phyloP scores from a whole-genome alignment of 2,329 filamentous ascomycete genomes.

The Aspergillus transmontanensis region DNA sequence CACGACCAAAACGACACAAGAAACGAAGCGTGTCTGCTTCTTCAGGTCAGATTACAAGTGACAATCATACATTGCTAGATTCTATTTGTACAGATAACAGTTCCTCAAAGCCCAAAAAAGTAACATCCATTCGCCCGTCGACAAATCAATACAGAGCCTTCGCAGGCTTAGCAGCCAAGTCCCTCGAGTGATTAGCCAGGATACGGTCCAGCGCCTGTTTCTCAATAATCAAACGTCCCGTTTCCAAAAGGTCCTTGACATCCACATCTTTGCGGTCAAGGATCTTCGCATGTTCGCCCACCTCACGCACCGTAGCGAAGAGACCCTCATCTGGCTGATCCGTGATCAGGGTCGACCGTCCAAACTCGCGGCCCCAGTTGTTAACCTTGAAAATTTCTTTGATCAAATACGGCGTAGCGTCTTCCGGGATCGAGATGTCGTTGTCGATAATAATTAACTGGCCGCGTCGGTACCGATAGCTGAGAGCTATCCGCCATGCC shows the following conservation, averaged over 20 bases:
- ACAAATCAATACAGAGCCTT: slow-evolving; percentile 36
- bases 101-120: neutral
- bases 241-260: slow-evolving; percentile 90
- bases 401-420: slow-evolving; percentile 58
- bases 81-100: slow-evolving; percentile 37
- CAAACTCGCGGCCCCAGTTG: slow-evolving; percentile 66
- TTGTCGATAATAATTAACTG: slow-evolving; percentile 86
- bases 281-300: slow-evolving; percentile 68
- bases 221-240: slow-evolving; percentile 84
- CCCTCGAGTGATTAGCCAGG: slow-evolving; percentile 64
- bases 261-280: slow-evolving; percentile 79
- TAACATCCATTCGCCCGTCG: neutral
- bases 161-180: slow-evolving; percentile 38
- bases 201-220: slow-evolving; percentile 75
- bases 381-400: slow-evolving; percentile 70
- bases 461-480: slow-evolving; percentile 83
- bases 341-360: slow-evolving; percentile 77
- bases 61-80: slow-evolving; percentile 21
- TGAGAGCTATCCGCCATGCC: slow-evolving; percentile 91
- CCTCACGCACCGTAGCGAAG: slow-evolving; percentile 65
- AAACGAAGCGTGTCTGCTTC: neutral
- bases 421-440: slow-evolving; percentile 66
- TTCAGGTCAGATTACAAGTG: slow-evolving; percentile 1
- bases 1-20: neutral
- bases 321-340: slow-evolving; percentile 62